Base-by-base conservation (phyloP, 768 basidiomycete genomes). In the Naganishia vishniacii region DNA sequence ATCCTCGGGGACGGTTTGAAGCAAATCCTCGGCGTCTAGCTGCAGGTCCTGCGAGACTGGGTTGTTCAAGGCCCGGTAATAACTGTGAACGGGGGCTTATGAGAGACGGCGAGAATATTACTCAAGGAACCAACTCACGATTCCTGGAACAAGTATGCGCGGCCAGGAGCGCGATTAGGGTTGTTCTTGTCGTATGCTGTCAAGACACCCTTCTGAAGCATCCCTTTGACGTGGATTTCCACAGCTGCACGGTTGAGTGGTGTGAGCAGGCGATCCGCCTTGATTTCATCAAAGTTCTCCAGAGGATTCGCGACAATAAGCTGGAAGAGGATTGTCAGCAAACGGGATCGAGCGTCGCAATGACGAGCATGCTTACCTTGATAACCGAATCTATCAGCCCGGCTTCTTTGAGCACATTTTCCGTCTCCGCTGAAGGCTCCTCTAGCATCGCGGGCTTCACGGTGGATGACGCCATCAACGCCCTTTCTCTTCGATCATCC, bases 191-290 rank as follows among this genome's bases (percentile, higher is more conserved):
- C n/a, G 9, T 60, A 26, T 31, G 75, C 69, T 91, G 90, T 15
- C 88, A 88, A 51, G 90, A 86, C 72, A 86, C 88, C 58, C 88
- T 76, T 59, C 82, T 83, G 59, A 89, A 82, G 29, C 90, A 90
- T 8, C 89, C 89, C 62, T 80, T 84, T 46, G 80, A 76, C 72
- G 85, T 85, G 59, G 80, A 29, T 18, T 23, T 32, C 29, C 26
- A 32, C 40, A 3, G 78, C 7, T 82, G 82, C 75, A 88, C 86
- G 47, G 84, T 83, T 61, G 85, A 80, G 9, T 61, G 28, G 44
- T 13, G 29, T 40, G 4, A 68, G 53, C 42, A 71, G 68, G 16
- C 26, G 61, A 56, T 70, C 71, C n/a, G 48, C 59, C 32, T 69
- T 62, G 8, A 31, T 51, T 23, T 51, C 62, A 16, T 53, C 29